phyloP scores from a whole-genome alignment of 2,329 filamentous ascomycete species.

The Alternaria triticimaculans region DNA sequence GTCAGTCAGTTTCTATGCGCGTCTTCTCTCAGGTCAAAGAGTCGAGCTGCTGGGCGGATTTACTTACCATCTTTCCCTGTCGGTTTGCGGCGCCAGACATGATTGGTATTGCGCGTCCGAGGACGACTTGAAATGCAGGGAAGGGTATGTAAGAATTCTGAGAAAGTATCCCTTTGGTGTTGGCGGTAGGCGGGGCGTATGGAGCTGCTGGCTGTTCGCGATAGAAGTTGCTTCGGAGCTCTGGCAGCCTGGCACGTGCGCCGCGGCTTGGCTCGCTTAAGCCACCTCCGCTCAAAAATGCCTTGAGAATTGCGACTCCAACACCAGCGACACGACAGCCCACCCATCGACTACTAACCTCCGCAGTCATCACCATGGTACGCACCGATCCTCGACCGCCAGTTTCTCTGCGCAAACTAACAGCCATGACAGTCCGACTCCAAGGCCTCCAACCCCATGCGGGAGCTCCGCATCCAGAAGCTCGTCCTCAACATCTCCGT shows the following conservation, averaged over 20 bases:
- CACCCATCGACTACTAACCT: slow-evolving; percentile 45
- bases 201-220: slow-evolving; percentile 31
- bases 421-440: slow-evolving; percentile 43
- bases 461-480: slow-evolving; percentile 99
- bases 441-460: slow-evolving; percentile 97
- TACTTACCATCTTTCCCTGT: slow-evolving; percentile 98
- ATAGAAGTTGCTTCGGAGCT: slow-evolving; percentile 25
- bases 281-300: slow-evolving; percentile 31
- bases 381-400: slow-evolving; percentile 12
- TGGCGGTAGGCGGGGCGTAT: slow-evolving; percentile 28
- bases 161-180: slow-evolving; percentile 22
- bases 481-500: slow-evolving; percentile 99
- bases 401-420: slow-evolving; percentile 29
- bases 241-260: slow-evolving; percentile 19
- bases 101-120: slow-evolving; percentile 49
- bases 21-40: slow-evolving; percentile 49
- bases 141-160: slow-evolving; percentile 1
- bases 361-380: slow-evolving; percentile 51
- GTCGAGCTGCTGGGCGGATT: slow-evolving; percentile 44
- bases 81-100: slow-evolving; percentile 70
- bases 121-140: slow-evolving; percentile 46
- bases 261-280: slow-evolving; percentile 22
- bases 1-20: slow-evolving; percentile 55
- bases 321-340: slow-evolving; percentile 38
- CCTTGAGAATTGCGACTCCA: slow-evolving; percentile 24